Evolutionary conservation across 305 asterid genomes (phyloP), one percentile per base, ranked within the genome.

Genomic region (Coffea humblotiana): DNA sequence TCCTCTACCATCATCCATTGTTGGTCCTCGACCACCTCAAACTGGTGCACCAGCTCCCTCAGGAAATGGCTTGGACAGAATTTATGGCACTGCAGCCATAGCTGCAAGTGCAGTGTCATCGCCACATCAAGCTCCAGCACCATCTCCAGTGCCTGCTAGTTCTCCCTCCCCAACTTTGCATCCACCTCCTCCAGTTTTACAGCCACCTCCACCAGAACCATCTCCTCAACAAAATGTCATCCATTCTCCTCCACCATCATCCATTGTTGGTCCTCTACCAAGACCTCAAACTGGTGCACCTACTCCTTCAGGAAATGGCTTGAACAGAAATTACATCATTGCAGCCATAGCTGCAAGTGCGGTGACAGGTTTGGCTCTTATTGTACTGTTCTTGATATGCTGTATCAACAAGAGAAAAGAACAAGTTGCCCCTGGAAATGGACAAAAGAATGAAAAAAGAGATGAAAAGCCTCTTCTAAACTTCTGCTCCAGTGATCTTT

Each of bases 401-500:
- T 86, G 88, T 77, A 47, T 83, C 58, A 90, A 76, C 80, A 88
- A 74, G 48, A 82, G 82, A 8, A 85, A 76, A 78, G 82, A 79
- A 29, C 74, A 82, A 23, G 78, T 83, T 70, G 88, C 86, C 77
- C 89, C 90, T 0, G 82, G 84, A 52, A 89, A 76, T 18, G 94
- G 82, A 86, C 90, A 78, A 47, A 81, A 88, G 78, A 93, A 89
- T 18, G 97, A 82, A 80, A 92, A 90, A 56, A 84, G 91, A 81
- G 97, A 91, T 15, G 97, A 86, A 80, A 94, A 91, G 76, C 97
- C 95, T 76, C 95, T 91, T 84, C 91, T 92, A 78, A 87, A 88
- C 83, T 67, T 87, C 75, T 76, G 78, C 79, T 40, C 87, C 29
- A 85, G 93, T 83, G 82, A 84, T 81, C 47, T 87, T 77, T 86